These are phyloP conservation scores for Akanthomyces dipterigenus DNA, from an alignment of 2,329 filamentous ascomycete genomes.

Conservation along the genomic window DNA sequence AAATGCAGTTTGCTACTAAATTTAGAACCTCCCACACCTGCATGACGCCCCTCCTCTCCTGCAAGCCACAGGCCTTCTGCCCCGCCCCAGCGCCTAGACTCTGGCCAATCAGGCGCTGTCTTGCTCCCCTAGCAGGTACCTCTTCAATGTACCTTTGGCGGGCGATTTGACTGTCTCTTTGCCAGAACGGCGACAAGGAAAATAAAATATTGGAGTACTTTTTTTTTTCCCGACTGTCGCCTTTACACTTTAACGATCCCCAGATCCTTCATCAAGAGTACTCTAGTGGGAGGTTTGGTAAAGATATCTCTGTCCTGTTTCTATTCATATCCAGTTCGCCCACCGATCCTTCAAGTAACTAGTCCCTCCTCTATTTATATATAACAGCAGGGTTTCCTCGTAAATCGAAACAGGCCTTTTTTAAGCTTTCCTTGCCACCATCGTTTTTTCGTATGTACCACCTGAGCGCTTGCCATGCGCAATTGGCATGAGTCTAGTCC, in stretches of 20 bases:
- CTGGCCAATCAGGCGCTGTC: not conserved
- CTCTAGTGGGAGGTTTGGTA: too few species aligned
- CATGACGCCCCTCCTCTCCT: not conserved
- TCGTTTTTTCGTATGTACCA: not conserved
- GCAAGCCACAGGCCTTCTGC: conserved; percentile 1
- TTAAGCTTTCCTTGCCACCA: not conserved
- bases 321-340: not conserved
- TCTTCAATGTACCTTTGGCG: not conserved
- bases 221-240: not conserved
- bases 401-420: not conserved
- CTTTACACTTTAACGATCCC: too few species aligned
- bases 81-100: conserved; percentile 2
- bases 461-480: not conserved
- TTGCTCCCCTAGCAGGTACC: not conserved
- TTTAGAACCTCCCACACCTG: conserved; percentile 1
- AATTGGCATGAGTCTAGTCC: not conserved
- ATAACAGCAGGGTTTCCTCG: not conserved
- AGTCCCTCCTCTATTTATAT: not conserved
- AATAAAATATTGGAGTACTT: not conserved
- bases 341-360: not conserved
- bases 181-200: not conserved
- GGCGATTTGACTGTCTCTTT: not conserved
- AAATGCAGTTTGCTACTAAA: not conserved
- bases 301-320: not conserved
- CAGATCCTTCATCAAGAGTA: too few species aligned